Base-by-base conservation (phyloP, 148 eudicot genomes). In the Simmondsia chinensis region DNA sequence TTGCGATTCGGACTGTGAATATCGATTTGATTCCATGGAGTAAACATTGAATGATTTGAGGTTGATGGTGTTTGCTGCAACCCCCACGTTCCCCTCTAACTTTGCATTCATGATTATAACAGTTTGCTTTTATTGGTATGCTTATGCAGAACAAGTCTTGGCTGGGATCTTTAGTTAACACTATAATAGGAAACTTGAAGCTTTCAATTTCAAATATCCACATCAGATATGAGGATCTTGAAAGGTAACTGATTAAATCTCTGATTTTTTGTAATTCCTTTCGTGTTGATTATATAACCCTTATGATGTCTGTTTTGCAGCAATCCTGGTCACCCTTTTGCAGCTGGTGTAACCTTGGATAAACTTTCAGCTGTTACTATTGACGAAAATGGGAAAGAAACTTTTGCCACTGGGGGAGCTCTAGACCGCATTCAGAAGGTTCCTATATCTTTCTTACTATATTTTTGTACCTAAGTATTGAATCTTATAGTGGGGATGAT, bases 171-270 rank as follows among this genome's bases (percentile, higher is more conserved):
- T 59, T 86, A 56, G 69, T 82, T 57, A 79, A 77, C 82, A 86
- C 94, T 30, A 82, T 93, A 42, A 86, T 93, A 21, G 99, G 99
- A 47, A 93, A 93, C 59, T 42, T 93, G 63, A 93, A 73, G 78
- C 96, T 93, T 46, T 86, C 99, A n/a, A 82, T 93, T 48, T 86
- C 99, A 54, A 93, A 87, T 56, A 75, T 93, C 37, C 99, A 91
- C 63, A 77, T 91, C 69, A 76, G 99, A 86, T 91, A 91, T 52
- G 99, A 85, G 71, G 99, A 93, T 73, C 42, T 59, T 61, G 99
- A 93, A 75, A 93, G 99, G 99, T 93, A 66, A 36, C 30, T 38
- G 48, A 52, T 36, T 7, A 24, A 19, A 29, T 3, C 8, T 46
- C 17, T 43, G 39, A 15, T 32, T 54, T 54, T 5, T 48, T 54